Evolutionary conservation across 2,329 filamentous ascomycete species (phyloP).

Genomic region (Lojkania enalia): DNA sequence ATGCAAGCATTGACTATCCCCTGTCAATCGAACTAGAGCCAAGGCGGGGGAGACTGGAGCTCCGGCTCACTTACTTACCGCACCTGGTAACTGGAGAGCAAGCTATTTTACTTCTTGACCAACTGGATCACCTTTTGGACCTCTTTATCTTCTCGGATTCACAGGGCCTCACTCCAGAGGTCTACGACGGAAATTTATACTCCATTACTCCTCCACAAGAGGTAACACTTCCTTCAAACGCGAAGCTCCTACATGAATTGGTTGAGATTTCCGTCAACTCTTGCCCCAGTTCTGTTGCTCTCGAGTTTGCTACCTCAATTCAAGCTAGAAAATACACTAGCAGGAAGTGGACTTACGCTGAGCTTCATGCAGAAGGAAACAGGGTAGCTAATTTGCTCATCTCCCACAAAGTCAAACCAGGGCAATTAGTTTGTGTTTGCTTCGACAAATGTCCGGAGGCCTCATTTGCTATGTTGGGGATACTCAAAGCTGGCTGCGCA

Average conservation of each 20-base stretch:
- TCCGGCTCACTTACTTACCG: slow-evolving; percentile 68
- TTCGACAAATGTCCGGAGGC: slow-evolving; percentile 86
- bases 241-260: slow-evolving; percentile 73
- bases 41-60: slow-evolving; percentile 52
- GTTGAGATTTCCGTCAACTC: slow-evolving; percentile 65
- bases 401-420: slow-evolving; percentile 53
- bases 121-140: slow-evolving; percentile 70
- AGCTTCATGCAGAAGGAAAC: slow-evolving; percentile 73
- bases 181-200: slow-evolving; percentile 51
- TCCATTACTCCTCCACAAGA: slow-evolving; percentile 68
- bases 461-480: slow-evolving; percentile 78
- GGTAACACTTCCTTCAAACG: slow-evolving; percentile 59
- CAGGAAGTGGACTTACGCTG: slow-evolving; percentile 70
- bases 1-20: slow-evolving; percentile 73
- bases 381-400: slow-evolving; percentile 69
- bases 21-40: slow-evolving; percentile 80
- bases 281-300: slow-evolving; percentile 64
- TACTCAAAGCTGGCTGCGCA: slow-evolving; percentile 79
- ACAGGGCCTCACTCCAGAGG: neutral
- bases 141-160: slow-evolving; percentile 54
- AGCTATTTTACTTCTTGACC: slow-evolving; percentile 65
- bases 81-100: slow-evolving; percentile 70
- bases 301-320: slow-evolving; percentile 73
- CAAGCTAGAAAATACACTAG: slow-evolving; percentile 51
- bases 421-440: slow-evolving; percentile 71